These are phyloP conservation scores for Nicotiana otophora DNA, from an alignment of 257 asterid species.

Conservation along the genomic window DNA sequence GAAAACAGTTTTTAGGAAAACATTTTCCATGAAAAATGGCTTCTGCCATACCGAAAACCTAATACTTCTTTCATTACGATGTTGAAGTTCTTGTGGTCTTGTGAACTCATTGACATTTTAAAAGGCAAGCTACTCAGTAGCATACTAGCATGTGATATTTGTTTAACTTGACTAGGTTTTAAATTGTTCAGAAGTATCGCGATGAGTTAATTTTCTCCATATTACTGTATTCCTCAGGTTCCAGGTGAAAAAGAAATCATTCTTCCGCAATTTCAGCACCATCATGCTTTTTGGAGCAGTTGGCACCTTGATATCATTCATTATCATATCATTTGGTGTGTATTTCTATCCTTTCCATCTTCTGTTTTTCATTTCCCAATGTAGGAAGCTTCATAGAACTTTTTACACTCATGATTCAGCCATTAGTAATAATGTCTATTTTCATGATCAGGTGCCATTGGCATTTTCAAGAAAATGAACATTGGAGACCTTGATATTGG, in stretches of 20 bases:
- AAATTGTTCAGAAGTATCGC: constrained; percentile 6
- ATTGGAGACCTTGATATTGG: constrained; percentile 60
- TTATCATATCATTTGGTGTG: constrained; percentile 78
- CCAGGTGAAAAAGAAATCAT: constrained; percentile 98
- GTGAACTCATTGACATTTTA: background rate
- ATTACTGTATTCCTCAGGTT: constrained; percentile 53
- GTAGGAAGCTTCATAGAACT: background rate
- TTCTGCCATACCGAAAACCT: background rate
- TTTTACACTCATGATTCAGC: background rate
- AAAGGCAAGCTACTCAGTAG: background rate
- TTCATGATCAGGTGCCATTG: constrained; percentile 61
- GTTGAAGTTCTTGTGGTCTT: background rate
- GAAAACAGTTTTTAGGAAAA: background rate
- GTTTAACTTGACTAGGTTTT: constrained; percentile 6
- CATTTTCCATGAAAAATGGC: background rate
- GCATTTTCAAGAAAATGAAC: constrained; percentile 56
- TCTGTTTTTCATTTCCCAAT: background rate
- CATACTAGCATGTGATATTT: background rate
- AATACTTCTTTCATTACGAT: background rate
- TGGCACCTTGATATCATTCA: constrained; percentile 92
- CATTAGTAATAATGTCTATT: constrained; percentile 2
- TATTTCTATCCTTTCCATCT: constrained; percentile 10
- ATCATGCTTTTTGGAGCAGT: constrained; percentile 86
- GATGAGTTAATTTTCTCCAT: background rate
- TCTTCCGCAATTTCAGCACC: constrained; percentile 94